Percentiles rank a stretch among this genome's conserved stretches.
These are phyloP conservation scores for Filobasidium floriforme DNA, from an alignment of 768 basidiomycete species.

Conservation along the genomic window DNA sequence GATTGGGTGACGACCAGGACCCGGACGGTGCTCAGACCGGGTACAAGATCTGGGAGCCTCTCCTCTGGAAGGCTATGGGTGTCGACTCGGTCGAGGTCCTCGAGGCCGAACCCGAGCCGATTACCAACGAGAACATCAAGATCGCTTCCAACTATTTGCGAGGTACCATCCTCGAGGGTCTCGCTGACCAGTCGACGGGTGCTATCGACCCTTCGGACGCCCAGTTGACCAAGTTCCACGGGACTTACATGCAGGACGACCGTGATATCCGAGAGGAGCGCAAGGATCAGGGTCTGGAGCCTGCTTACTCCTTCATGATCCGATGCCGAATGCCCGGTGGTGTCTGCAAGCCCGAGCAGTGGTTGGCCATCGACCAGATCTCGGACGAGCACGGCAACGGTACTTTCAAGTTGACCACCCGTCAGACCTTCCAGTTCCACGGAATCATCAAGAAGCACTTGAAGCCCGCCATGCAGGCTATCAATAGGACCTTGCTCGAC, in stretches of 20 bases:
- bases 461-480: slow-evolving; percentile 92
- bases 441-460: slow-evolving; percentile 95
- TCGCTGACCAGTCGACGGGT: slow-evolving; percentile 75
- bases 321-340: slow-evolving; percentile 93
- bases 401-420: slow-evolving; percentile 94
- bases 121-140: slow-evolving; percentile 99
- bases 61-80: slow-evolving; percentile 86
- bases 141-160: slow-evolving; percentile 87
- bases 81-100: slow-evolving; percentile 79
- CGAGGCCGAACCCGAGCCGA: slow-evolving; percentile 90
- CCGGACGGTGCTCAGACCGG: slow-evolving; percentile 93
- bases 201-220: slow-evolving; percentile 84
- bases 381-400: slow-evolving; percentile 89
- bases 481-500: slow-evolving; percentile 82
- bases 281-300: slow-evolving; percentile 81
- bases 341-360: slow-evolving; percentile 83
- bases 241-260: slow-evolving; percentile 67
- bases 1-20: slow-evolving; percentile 94
- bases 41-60: slow-evolving; percentile 91
- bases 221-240: slow-evolving; percentile 88
- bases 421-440: slow-evolving; percentile 99
- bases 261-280: slow-evolving; percentile 97
- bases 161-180: slow-evolving; percentile 88
- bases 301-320: slow-evolving; percentile 97
- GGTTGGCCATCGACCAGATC: slow-evolving; percentile 92